Base-by-base conservation (phyloP, 345 rosid species). In the Luvunga scandens region DNA sequence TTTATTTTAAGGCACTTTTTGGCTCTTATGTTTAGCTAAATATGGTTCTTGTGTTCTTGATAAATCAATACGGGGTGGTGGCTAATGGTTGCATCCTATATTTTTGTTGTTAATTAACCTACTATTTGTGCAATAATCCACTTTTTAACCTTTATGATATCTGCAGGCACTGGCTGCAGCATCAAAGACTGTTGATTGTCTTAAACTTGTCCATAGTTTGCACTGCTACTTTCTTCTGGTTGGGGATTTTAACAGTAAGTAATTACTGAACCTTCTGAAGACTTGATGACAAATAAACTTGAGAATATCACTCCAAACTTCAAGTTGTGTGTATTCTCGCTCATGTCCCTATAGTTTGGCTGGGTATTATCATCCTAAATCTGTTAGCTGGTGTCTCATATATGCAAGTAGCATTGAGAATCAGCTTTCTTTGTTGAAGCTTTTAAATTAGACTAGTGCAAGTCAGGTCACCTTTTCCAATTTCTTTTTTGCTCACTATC, bases 141-240 rank as follows among this genome's bases (percentile, higher is more conserved):
- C 69, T 71, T 79, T 66, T 71, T 24, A 65, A 34, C 34, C 8
- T 39, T 38, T 73, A 59, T 85, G 75, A 70, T 48, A 72, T 75
- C 60, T 84, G 81, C 91, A 95, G 98, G 98, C 98, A 71, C 86
- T 94, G 77, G 98, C 98, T 81, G 97, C 98, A 24, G 98, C 98
- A 38, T 94, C 93, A 73, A 96, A 96, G 89, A 96, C 98, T 77
- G 95, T 94, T 81, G 99, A 96, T 80, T 90, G 90, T 83, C 91
- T 90, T 61, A 96, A 96, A 86, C 76, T 87, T 83, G 95, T 92
- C 71, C 99, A 96, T 80, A 92, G 98, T 84, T 84, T 96, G 81
- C 99, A 96, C 81, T 87, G 88, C 75, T 94, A 90, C 85, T 96
- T 96, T 83, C 95, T 96, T 79, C 94, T 89, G 48, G 93, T 89